Conservation (phyloP, 2,329 filamentous ascomycete genomes). For the Alternaria longipes region DNA sequence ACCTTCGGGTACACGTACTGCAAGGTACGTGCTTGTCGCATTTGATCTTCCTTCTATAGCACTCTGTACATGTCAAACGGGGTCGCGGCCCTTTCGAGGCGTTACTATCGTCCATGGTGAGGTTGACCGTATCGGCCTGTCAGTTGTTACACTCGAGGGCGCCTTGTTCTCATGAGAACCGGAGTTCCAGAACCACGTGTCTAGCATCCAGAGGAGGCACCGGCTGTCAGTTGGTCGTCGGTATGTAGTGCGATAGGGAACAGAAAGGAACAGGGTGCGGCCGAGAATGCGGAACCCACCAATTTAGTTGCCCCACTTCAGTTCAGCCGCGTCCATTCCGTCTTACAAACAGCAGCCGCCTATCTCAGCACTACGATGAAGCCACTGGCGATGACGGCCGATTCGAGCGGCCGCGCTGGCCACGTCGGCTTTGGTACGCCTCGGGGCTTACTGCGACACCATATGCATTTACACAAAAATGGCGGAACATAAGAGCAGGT, state of each 20-base stretch:
- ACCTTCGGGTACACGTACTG: conserved; percentile 52
- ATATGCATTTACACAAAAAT: not conserved
- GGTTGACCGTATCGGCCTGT: not conserved
- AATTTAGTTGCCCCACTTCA: conserved; percentile 12
- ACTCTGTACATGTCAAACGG: conserved; percentile 42
- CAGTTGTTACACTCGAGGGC: not conserved
- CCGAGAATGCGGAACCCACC: conserved; percentile 4
- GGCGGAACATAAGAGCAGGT: conserved; percentile 12
- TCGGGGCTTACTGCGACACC: not conserved
- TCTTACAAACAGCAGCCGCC: not conserved
- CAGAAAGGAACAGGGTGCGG: conserved; percentile 7
- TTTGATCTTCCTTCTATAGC: conserved; percentile 48
- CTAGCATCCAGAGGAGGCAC: not conserved
- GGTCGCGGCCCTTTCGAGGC: conserved; percentile 21
- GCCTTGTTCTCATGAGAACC: not conserved
- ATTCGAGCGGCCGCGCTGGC: conserved; percentile 3
- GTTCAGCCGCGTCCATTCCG: not conserved
- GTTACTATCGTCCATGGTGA: conserved; percentile 18
- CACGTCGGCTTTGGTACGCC: not conserved
- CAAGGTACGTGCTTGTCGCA: conserved; percentile 56
- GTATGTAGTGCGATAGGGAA: not conserved
- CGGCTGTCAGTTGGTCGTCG: not conserved
- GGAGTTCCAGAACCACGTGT: not conserved
- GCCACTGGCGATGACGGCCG: conserved; percentile 5
- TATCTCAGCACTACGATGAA: not conserved